phyloP scores from a whole-genome alignment of 1,284 basidiomycete species.

The Trametes polyzona region DNA sequence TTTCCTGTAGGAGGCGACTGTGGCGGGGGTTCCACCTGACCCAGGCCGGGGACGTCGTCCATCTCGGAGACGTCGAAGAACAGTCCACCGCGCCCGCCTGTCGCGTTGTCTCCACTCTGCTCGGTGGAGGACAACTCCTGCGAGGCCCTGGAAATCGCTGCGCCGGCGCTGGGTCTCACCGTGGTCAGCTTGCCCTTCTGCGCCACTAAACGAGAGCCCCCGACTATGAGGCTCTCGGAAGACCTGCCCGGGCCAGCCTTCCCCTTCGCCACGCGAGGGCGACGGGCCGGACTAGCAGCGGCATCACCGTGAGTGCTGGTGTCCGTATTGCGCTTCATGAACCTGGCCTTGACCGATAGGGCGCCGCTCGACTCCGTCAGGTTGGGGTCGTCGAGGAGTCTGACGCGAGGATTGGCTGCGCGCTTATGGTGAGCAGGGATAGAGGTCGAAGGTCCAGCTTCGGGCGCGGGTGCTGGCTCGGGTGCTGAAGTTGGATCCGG shows the following conservation, averaged over 20 bases:
- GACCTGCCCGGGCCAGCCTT: constrained; percentile 54
- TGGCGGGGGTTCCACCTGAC: background rate
- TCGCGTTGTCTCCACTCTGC: background rate
- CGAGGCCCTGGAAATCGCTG: background rate
- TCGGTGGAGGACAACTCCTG: background rate
- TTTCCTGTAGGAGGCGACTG: constrained; percentile 40
- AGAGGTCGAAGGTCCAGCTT: background rate
- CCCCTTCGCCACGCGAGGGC: constrained; percentile 15
- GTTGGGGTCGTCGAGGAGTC: constrained; percentile 47
- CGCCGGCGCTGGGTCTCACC: constrained; percentile 13
- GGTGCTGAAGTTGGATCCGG: no score
- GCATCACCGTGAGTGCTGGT: background rate
- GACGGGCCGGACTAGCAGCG: background rate
- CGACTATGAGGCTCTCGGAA: constrained; percentile 37
- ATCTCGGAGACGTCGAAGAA: background rate
- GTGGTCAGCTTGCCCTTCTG: constrained; percentile 25
- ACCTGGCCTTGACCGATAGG: constrained; percentile 51
- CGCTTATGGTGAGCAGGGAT: constrained; percentile 51
- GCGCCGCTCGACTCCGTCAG: constrained; percentile 37
- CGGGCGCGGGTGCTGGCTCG: constrained; percentile 21
- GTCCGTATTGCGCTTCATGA: constrained; percentile 28
- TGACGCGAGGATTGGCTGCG: constrained; percentile 55
- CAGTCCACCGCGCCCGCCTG: background rate
- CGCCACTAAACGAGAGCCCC: constrained; percentile 22
- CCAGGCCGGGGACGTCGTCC: constrained; percentile 7